A percentile compares a stretch with the other conserved stretches of the same genome.
Evolutionary conservation across 2,329 filamentous ascomycete species (phyloP).

Genomic region (Hypoxylon sp.): DNA sequence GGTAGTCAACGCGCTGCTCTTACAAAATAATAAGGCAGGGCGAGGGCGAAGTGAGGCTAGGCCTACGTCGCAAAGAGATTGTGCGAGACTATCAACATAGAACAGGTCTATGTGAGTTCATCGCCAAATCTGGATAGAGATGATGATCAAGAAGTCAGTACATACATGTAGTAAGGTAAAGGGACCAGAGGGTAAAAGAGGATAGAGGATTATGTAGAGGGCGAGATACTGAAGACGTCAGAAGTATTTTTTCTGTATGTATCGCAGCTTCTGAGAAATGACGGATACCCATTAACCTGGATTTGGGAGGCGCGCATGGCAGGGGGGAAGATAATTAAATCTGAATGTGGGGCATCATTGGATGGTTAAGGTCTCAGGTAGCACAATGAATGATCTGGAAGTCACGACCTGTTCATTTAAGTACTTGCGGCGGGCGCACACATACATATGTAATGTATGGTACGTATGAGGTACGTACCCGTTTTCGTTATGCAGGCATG

Average conservation of each 20-base stretch:
- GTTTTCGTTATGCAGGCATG: background rate
- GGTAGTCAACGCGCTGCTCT: conserved; percentile 23
- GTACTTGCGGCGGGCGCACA: background rate
- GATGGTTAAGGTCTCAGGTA: conserved; percentile 4
- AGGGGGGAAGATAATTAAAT: conserved; percentile 24
- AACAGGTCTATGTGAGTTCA: background rate
- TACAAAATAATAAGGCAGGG: conserved; percentile 2
- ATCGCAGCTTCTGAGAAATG: conserved; percentile 19
- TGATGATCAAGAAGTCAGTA: background rate
- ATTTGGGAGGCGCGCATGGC: conserved; percentile 6
- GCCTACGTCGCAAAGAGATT: conserved; percentile 14
- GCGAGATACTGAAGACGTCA: background rate
- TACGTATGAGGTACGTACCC: background rate
- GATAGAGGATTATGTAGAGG: background rate
- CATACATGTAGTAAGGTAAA: background rate
- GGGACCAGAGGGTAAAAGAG: background rate
- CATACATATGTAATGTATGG: background rate
- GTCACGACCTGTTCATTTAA: conserved; percentile 17
- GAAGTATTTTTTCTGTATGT: background rate
- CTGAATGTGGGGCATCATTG: conserved; percentile 35
- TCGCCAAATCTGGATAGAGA: background rate
- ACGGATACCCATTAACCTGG: conserved; percentile 17
- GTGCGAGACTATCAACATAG: background rate
- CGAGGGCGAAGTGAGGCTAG: conserved; percentile 7
- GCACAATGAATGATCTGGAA: conserved; percentile 26